A percentile compares a stretch with the other conserved stretches of the same genome.
Evolutionary conservation across 768 basidiomycete genomes (phyloP).

Genomic region (Nevesoporus exiguus): DNA sequence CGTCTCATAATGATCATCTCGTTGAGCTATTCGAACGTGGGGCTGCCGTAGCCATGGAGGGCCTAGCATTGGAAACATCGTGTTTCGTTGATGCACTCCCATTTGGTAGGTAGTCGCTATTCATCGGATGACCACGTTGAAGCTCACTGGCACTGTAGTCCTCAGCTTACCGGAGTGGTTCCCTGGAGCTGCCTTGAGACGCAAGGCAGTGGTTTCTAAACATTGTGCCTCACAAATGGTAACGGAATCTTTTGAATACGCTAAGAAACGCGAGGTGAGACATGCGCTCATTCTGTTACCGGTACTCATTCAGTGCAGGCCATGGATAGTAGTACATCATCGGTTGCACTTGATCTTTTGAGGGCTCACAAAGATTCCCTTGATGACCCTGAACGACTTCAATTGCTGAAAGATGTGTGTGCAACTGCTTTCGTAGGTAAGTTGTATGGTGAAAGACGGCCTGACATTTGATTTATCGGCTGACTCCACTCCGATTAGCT

Average conservation of each 20-base stretch:
- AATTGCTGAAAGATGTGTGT: conserved; percentile 4
- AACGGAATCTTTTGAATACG: conserved; percentile 14
- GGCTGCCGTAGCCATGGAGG: conserved; percentile 12
- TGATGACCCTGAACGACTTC: conserved; percentile 10
- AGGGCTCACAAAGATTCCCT: neutral
- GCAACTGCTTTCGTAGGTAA: conserved; percentile 11
- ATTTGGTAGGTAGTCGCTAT: conserved; percentile 12
- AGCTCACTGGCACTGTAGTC: conserved; percentile 9
- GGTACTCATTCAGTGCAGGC: conserved; percentile 6
- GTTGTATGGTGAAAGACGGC: neutral
- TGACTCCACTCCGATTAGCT: conserved; percentile 7
- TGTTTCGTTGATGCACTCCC: conserved; percentile 12
- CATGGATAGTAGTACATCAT: conserved; percentile 8
- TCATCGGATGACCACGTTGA: too few relatives aligned
- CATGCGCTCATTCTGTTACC: neutral
- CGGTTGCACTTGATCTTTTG: conserved; percentile 14
- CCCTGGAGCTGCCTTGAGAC: conserved; percentile 28
- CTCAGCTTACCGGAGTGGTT: conserved; percentile 24
- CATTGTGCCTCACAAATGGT: conserved; percentile 12
- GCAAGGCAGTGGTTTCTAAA: conserved; percentile 12
- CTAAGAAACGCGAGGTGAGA: conserved; percentile 11
- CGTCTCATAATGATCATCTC: conserved; percentile 35
- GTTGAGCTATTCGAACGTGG: conserved; percentile 38
- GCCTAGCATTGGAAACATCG: conserved; percentile 13
- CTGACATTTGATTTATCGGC: neutral